Conservation (phyloP, 495 filamentous ascomycete genomes). For the Xylaria longipes region DNA sequence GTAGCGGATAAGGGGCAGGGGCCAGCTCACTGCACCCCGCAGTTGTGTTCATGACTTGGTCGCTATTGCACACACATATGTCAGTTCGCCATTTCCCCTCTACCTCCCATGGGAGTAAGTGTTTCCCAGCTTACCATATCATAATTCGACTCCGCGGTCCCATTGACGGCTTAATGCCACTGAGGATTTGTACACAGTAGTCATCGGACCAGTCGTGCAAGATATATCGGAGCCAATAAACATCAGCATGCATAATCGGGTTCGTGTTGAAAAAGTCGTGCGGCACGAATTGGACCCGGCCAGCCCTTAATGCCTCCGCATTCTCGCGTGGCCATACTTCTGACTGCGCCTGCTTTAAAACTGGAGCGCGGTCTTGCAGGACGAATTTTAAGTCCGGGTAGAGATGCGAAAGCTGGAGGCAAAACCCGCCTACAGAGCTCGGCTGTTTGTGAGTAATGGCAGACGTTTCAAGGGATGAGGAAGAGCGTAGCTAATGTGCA, state of each 20-base stretch:
- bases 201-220: conserved; percentile 52
- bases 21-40: conserved; percentile 34
- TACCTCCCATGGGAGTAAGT: not conserved
- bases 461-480: no score
- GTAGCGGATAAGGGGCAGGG: conserved; percentile 42
- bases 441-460: not conserved
- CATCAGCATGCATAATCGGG: conserved; percentile 45
- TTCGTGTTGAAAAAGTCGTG: conserved; percentile 53
- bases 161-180: conserved; percentile 38
- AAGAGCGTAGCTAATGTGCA: conserved; percentile 7
- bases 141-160: conserved; percentile 40
- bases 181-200: conserved; percentile 49
- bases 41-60: conserved; percentile 51
- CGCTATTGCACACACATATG: conserved; percentile 26
- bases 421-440: conserved; percentile 35
- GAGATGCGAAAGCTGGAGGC: conserved; percentile 36
- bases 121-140: conserved; percentile 32
- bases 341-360: conserved; percentile 38
- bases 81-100: not conserved
- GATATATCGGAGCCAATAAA: conserved; percentile 52
- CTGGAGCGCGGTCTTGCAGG: conserved; percentile 47
- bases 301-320: conserved; percentile 33
- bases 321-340: conserved; percentile 39
- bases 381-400: conserved; percentile 46
- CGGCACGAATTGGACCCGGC: conserved; percentile 42